Percentiles rank a stretch among this genome's conserved stretches.
Conservation (phyloP, 768 basidiomycete genomes). For the Pleurotus citrinopileatus region DNA sequence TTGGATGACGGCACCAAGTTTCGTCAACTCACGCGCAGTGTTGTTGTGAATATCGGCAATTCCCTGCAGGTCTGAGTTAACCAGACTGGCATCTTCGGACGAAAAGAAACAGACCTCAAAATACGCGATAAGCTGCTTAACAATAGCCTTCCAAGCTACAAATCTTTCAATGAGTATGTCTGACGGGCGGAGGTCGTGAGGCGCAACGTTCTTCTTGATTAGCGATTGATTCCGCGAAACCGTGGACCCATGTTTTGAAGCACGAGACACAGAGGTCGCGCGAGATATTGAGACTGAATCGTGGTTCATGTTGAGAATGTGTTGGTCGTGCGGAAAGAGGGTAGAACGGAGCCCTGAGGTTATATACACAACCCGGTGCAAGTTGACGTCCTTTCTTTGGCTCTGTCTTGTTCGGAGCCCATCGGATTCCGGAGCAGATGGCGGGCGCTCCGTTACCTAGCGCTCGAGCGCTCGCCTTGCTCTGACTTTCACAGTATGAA, state of each 20-base stretch:
- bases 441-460: no score
- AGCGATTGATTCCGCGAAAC: slow-evolving; percentile 80
- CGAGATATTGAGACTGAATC: slow-evolving; percentile 57
- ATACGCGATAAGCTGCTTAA: slow-evolving; percentile 93
- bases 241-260: slow-evolving; percentile 63
- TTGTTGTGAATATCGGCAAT: slow-evolving; percentile 90
- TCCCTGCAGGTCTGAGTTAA: slow-evolving; percentile 27
- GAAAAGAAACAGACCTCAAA: slow-evolving; percentile 52
- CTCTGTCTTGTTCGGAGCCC: background rate
- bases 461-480: no score
- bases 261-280: slow-evolving; percentile 69
- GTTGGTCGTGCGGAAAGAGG: background rate
- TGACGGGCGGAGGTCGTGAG: slow-evolving; percentile 86
- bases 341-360: background rate
- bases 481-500: no score
- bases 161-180: slow-evolving; percentile 97
- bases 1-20: slow-evolving; percentile 93
- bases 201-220: slow-evolving; percentile 92
- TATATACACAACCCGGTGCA: background rate
- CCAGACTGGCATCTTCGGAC: background rate
- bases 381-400: background rate
- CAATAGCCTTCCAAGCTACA: slow-evolving; percentile 93
- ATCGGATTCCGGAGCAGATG: no score
- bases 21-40: slow-evolving; percentile 88
- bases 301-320: slow-evolving; percentile 21